Base-by-base conservation (phyloP, 129 eudicot species). In the Centrapalus pauciflorus region DNA sequence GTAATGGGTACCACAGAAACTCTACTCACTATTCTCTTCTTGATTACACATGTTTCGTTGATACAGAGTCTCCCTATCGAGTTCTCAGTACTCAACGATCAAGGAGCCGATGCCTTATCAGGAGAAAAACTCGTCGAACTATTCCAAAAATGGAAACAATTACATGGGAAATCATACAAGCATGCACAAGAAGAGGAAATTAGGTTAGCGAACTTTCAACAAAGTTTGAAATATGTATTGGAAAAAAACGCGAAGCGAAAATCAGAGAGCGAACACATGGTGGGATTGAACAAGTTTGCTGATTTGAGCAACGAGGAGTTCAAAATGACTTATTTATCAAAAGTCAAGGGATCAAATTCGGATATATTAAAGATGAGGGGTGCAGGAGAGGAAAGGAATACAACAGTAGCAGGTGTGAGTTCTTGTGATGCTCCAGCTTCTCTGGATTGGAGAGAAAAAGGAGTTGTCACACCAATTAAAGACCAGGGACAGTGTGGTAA, bases 221-320 rank as follows among this genome's bases (percentile, higher is more conserved):
- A 30, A 30, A 82, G 79, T 37, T 23, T 78, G 45, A 66, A 61
- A 52, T 78, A 74, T 41, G 49, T 82, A 32, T 25, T 64, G 34
- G 81, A 74, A 69, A 73, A 58, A 55, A 78, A 74, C 61, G 57
- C 78, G 4, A 60, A 59, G 56, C 50, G 61, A 26, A 58, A 41
- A 1, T 55, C 75, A 2, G 41, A 61, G 16, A 26, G 9, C 0
- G 78, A 64, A 9, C 64, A 61, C 33, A 19, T 24, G 45, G 72
- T 82, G 13, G 87, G 87, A 3, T 54, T 82, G 64, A 82, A 78
- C 63, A 75, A 71, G 34, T 82, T 82, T 54, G 83, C 81, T 32
- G 87, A 82, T 74, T 43, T 82, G 77, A 82, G 78, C 29, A 82
- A 78, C 69, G 81, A 82, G 63, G 83, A 82, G 80, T 77, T 82